A percentile compares a stretch with the other conserved stretches of the same genome.
phyloP scores from a whole-genome alignment of 208 protist genomes.

The Wallacemonas sp. region DNA sequence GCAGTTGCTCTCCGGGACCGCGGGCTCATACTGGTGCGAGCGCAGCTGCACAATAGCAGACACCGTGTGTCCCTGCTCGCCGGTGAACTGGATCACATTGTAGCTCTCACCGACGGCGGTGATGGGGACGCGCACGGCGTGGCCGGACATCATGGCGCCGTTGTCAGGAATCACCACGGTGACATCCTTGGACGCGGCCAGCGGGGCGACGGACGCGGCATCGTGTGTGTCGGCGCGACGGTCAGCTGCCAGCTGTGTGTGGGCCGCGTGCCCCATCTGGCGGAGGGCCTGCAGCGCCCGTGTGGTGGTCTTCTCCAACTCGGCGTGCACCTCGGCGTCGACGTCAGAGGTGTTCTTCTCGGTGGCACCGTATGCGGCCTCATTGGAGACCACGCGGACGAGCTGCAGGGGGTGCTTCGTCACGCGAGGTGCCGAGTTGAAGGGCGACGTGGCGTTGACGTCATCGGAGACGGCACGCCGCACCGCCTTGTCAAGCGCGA shows the following conservation, averaged over 20 bases:
- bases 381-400: neutral
- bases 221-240: neutral
- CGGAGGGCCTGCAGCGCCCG: too few species aligned
- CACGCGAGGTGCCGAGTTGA: neutral
- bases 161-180: slow-evolving; percentile 12
- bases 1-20: slow-evolving; percentile 45
- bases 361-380: neutral
- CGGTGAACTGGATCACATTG: slow-evolving; percentile 42
- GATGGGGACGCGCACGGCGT: slow-evolving; percentile 19
- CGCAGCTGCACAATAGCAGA: slow-evolving; percentile 50
- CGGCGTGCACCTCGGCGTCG: neutral
- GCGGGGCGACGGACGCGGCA: neutral
- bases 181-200: neutral
- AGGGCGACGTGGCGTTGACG: too few species aligned
- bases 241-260: neutral
- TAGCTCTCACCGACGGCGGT: slow-evolving; percentile 22
- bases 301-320: too few species aligned
- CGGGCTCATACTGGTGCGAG: slow-evolving; percentile 41
- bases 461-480: too few species aligned
- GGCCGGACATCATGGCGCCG: neutral
- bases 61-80: slow-evolving; percentile 31
- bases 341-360: neutral
- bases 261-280: too few species aligned
- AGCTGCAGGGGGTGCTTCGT: neutral
- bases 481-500: too few species aligned